phyloP scores from a whole-genome alignment of 345 rosid genomes.

The Eucalyptus microcorys region DNA sequence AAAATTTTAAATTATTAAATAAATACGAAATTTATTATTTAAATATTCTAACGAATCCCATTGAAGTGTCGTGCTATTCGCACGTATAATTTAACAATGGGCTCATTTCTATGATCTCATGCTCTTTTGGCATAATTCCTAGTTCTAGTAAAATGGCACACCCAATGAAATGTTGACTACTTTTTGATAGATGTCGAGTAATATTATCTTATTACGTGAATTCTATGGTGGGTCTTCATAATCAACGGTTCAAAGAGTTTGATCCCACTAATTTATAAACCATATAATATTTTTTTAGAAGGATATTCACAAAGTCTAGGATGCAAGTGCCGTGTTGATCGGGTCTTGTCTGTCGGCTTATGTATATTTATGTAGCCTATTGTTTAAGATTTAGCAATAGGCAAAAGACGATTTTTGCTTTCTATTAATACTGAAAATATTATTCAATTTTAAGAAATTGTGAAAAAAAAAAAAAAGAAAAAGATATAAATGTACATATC shows the following conservation, averaged over 20 bases:
- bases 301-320: not conserved
- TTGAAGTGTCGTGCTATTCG: accelerated
- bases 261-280: not conserved
- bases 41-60: accelerated
- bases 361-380: not conserved
- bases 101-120: not conserved
- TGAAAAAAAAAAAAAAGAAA: too few species aligned
- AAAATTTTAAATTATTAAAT: too few species aligned
- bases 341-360: not conserved
- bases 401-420: not conserved
- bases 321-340: not conserved
- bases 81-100: not conserved
- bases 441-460: not conserved
- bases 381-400: not conserved
- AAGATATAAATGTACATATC: not conserved
- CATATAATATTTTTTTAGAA: not conserved
- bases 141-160: not conserved
- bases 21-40: accelerated
- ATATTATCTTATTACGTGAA: not conserved
- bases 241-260: not conserved
- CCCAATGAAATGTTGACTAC: not conserved
- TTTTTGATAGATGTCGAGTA: too few species aligned
- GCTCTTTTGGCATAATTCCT: not conserved
- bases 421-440: not conserved
- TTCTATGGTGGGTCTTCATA: not conserved